phyloP scores from a whole-genome alignment of 139 green algal genomes.

The Chlorella sorokiniana region DNA sequence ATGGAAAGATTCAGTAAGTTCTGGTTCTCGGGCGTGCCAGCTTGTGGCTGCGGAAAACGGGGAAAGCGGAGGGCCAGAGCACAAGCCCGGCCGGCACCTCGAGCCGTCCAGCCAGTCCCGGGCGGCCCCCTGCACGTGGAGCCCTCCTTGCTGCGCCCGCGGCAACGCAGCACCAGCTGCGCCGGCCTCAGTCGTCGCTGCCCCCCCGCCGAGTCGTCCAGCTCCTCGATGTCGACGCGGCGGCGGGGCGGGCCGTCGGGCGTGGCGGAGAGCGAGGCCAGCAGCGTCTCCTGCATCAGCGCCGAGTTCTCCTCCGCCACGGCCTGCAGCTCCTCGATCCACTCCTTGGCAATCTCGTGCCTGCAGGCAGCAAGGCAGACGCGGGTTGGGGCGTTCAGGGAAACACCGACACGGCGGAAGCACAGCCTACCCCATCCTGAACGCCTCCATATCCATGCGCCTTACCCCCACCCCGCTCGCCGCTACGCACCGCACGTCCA shows the following conservation, averaged over 20 bases:
- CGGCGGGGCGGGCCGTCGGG: not conserved
- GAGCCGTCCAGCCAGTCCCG: too few relatives aligned
- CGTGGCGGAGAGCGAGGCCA: not conserved
- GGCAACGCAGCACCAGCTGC: too few relatives aligned
- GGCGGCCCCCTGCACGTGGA: too few relatives aligned
- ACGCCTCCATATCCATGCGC: not conserved
- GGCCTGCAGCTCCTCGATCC: constrained; percentile 21
- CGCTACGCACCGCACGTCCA: not conserved
- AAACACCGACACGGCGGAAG: not conserved
- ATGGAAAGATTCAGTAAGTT: too few relatives aligned
- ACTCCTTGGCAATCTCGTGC: constrained; percentile 28
- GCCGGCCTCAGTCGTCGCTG: not conserved
- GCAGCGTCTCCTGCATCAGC: constrained; percentile 12
- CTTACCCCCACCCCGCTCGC: not conserved
- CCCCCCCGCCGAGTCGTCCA: constrained; percentile 3
- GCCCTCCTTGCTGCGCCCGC: too few relatives aligned
- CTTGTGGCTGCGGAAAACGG: too few relatives aligned
- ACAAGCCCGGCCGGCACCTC: too few relatives aligned
- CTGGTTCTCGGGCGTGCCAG: too few relatives aligned
- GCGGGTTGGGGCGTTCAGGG: too few relatives aligned
- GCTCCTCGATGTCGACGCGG: not conserved
- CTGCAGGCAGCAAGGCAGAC: too few relatives aligned
- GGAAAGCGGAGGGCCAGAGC: too few relatives aligned
- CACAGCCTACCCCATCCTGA: not conserved
- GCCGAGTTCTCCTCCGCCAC: constrained; percentile 14